Evolutionary conservation across 306 rosid genomes (phyloP).

Genomic region (Cicer bijugum): DNA sequence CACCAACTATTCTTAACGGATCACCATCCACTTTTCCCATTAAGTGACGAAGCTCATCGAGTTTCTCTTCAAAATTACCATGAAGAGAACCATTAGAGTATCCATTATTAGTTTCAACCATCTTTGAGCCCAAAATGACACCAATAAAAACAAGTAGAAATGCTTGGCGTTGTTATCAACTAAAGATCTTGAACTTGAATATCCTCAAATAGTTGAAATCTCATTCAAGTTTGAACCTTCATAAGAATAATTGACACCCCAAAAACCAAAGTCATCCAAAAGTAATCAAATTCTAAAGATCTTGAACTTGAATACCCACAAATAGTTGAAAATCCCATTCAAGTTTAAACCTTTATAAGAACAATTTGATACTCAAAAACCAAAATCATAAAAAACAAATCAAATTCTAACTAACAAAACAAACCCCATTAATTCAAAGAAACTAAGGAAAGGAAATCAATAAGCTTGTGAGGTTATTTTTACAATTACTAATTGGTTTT

Average conservation of each 20-base stretch:
- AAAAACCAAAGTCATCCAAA: slow-evolving; percentile 2
- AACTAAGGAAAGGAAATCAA: not conserved
- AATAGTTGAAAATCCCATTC: slow-evolving; percentile 30
- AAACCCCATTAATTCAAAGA: slow-evolving; percentile 30
- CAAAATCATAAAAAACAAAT: slow-evolving; percentile 4
- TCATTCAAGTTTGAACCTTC: slow-evolving; percentile 37
- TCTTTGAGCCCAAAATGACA: slow-evolving; percentile 48
- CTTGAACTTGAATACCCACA: slow-evolving; percentile 34
- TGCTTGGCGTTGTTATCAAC: not conserved
- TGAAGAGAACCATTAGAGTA: slow-evolving; percentile 55
- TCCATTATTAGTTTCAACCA: slow-evolving; percentile 51
- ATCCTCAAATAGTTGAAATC: slow-evolving; percentile 34
- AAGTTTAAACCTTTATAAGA: slow-evolving; percentile 33
- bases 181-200: slow-evolving; percentile 28
- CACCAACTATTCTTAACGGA: slow-evolving; percentile 87
- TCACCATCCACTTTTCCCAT: slow-evolving; percentile 83
- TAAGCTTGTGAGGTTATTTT: not conserved
- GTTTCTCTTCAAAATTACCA: slow-evolving; percentile 68
- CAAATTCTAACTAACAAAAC: slow-evolving; percentile 27
- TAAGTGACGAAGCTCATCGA: slow-evolving; percentile 73
- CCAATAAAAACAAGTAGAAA: too few species aligned
- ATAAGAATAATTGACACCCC: slow-evolving; percentile 24
- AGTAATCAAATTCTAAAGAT: slow-evolving; percentile 27
- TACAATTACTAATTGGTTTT: slow-evolving; percentile 34
- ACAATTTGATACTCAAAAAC: slow-evolving; percentile 20